Evolutionary conservation across 768 basidiomycete genomes (phyloP).

Genomic region (Boletus subcaerulescens): DNA sequence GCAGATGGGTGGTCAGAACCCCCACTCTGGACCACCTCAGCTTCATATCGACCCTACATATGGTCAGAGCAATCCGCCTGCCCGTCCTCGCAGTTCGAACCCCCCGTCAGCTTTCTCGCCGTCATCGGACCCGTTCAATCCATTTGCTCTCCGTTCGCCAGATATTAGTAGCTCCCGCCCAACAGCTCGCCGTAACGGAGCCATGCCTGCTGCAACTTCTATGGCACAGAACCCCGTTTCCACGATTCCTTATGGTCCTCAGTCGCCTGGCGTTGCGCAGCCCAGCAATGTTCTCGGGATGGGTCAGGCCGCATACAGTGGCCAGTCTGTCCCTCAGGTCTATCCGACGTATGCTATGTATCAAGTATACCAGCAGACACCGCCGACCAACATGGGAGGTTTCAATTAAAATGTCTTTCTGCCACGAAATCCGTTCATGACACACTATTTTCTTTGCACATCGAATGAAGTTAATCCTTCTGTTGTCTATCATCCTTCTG

Average conservation of each 20-base stretch:
- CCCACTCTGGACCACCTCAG: constrained; percentile 73
- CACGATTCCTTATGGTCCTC: constrained; percentile 51
- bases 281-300: constrained; percentile 57
- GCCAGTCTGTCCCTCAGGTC: constrained; percentile 58
- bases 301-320: constrained; percentile 63
- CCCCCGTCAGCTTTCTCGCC: constrained; percentile 49
- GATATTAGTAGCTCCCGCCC: constrained; percentile 51
- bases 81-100: constrained; percentile 45
- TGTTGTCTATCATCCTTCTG: constrained; percentile 28
- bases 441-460: constrained; percentile 36
- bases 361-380: constrained; percentile 76
- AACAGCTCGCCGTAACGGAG: constrained; percentile 45
- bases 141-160: constrained; percentile 50
- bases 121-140: constrained; percentile 54
- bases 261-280: constrained; percentile 60
- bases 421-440: constrained; percentile 42
- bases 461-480: constrained; percentile 32
- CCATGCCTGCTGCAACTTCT: constrained; percentile 30
- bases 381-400: constrained; percentile 69
- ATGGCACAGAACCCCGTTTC: constrained; percentile 29
- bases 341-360: constrained; percentile 80
- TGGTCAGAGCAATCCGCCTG: constrained; percentile 40
- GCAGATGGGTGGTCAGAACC: constrained; percentile 87
- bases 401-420: constrained; percentile 51
- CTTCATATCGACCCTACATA: constrained; percentile 69